Evolutionary conservation across 305 asterid genomes (phyloP).

Genomic region (Fraxinus floribunda): DNA sequence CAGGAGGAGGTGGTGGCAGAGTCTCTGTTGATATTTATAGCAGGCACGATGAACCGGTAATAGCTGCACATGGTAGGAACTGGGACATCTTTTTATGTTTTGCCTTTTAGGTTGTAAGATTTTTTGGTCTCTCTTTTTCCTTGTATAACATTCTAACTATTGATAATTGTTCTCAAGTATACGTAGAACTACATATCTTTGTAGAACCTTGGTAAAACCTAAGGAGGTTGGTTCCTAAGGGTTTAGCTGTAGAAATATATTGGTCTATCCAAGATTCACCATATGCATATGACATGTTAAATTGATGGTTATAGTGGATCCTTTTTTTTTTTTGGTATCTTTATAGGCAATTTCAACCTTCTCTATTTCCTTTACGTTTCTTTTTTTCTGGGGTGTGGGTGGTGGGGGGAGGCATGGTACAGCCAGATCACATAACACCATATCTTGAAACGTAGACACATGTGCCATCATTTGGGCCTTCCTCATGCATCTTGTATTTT

Average conservation of each 20-base stretch:
- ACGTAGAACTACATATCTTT: not conserved
- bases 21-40: constrained; percentile 88
- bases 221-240: constrained; percentile 2
- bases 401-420: not conserved
- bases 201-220: not conserved
- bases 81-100: not conserved
- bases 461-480: not conserved
- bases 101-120: not conserved
- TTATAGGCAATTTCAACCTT: not conserved
- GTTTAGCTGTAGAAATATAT: constrained; percentile 14
- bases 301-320: not conserved
- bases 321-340: not conserved
- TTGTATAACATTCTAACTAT: not conserved
- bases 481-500: not conserved
- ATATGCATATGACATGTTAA: not conserved
- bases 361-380: not conserved
- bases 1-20: constrained; percentile 99
- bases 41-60: constrained; percentile 86
- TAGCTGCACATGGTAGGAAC: constrained; percentile 72
- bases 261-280: constrained; percentile 1
- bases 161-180: constrained; percentile 9
- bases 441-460: not conserved
- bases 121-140: not conserved
- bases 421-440: not conserved
- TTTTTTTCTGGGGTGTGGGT: not conserved